These are phyloP conservation scores for Orbilia brochopaga DNA, from an alignment of 2,329 filamentous ascomycete species.

Conservation along the genomic window DNA sequence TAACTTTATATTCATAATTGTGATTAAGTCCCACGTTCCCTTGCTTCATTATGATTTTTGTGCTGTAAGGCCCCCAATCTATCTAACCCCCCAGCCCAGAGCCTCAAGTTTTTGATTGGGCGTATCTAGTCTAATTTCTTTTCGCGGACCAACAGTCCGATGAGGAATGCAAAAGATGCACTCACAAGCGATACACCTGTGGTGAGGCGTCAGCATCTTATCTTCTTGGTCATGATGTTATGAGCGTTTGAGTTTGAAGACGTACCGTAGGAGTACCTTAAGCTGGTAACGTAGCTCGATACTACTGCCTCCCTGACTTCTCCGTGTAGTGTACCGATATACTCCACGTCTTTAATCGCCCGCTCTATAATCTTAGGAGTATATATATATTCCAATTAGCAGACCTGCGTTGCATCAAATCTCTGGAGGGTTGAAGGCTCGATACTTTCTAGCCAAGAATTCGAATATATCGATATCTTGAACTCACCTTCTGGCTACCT, in stretches of 20 bases:
- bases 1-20: too few species aligned
- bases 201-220: too few species aligned
- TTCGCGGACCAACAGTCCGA: constrained; percentile 36
- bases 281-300: constrained; percentile 36
- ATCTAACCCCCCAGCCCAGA: too few species aligned
- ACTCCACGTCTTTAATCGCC: constrained; percentile 40
- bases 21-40: too few species aligned
- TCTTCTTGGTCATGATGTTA: too few species aligned
- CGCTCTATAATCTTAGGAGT: constrained; percentile 33
- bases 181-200: constrained; percentile 33
- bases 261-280: constrained; percentile 45
- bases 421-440: too few species aligned
- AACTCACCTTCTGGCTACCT: constrained; percentile 30
- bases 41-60: too few species aligned
- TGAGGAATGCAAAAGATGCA: constrained; percentile 18
- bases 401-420: too few species aligned
- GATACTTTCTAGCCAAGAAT: too few species aligned
- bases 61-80: too few species aligned
- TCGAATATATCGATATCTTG: neutral
- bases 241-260: neutral
- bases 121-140: constrained; percentile 24
- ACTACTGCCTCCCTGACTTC: constrained; percentile 23
- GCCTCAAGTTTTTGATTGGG: too few species aligned
- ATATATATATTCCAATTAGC: too few species aligned
- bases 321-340: constrained; percentile 24